These are phyloP conservation scores for Gymnopilus dilepis DNA, from an alignment of 768 basidiomycete genomes.

Conservation along the genomic window DNA sequence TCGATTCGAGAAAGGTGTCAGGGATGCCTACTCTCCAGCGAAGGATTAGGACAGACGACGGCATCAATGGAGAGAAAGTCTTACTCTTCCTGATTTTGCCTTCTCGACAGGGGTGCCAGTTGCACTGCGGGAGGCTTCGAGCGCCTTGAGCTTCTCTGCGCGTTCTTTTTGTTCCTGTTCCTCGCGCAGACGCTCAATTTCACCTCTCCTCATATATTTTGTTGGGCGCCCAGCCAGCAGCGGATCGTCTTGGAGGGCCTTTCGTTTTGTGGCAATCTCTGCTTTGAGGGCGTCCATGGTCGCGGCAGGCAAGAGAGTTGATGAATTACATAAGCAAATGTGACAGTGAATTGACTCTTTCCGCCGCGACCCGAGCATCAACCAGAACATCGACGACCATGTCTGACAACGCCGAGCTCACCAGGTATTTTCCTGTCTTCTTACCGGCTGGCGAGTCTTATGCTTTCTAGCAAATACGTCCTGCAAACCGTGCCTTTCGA, in stretches of 20 bases:
- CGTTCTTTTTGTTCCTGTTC: conserved; percentile 46
- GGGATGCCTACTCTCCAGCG: conserved; percentile 54
- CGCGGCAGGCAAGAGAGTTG: conserved; percentile 16
- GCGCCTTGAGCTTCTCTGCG: conserved; percentile 39
- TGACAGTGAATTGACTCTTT: conserved; percentile 29
- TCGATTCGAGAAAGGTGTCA: conserved; percentile 48
- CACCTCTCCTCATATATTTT: conserved; percentile 92
- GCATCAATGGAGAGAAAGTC: conserved; percentile 26
- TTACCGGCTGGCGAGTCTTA: neutral
- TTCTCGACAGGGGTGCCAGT: conserved; percentile 18
- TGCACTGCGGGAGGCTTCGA: conserved; percentile 39
- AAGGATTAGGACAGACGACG: conserved; percentile 37
- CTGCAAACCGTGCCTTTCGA: conserved; percentile 97
- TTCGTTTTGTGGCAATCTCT: conserved; percentile 88
- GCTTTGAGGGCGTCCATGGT: conserved; percentile 90
- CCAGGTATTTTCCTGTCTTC: conserved; percentile 48
- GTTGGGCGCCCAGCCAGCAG: conserved; percentile 49
- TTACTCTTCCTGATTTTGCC: conserved; percentile 48
- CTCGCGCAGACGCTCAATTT: conserved; percentile 77
- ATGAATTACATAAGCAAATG: conserved; percentile 42
- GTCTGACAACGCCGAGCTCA: conserved; percentile 62
- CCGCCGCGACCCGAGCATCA: conserved; percentile 47
- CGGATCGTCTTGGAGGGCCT: conserved; percentile 61
- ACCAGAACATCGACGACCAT: conserved; percentile 47
- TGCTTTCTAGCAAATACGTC: conserved; percentile 70